Percentiles rank a stretch among this genome's conserved stretches.
Evolutionary conservation across 2,329 filamentous ascomycete genomes (phyloP).

Genomic region (Colletotrichum somersetense): DNA sequence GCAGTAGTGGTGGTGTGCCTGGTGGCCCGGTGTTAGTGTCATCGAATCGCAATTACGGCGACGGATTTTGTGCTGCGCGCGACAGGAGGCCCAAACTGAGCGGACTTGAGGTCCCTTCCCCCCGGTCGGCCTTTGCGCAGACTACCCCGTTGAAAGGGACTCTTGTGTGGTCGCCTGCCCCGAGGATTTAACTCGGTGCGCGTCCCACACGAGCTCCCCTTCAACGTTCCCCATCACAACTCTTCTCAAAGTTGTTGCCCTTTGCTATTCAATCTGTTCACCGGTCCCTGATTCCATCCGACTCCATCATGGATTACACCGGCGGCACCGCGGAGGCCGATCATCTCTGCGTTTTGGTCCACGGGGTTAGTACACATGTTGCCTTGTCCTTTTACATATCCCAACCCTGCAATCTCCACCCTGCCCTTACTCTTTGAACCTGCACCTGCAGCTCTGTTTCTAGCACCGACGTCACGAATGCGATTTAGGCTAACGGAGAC

Average conservation of each 20-base stretch:
- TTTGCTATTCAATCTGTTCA: conserved; percentile 51
- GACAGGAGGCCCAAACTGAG: neutral
- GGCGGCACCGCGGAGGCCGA: conserved; percentile 68
- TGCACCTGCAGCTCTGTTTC: conserved; percentile 9
- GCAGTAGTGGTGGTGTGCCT: neutral
- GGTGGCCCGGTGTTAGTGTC: conserved; percentile 26
- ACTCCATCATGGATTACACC: conserved; percentile 59
- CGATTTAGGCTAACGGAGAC: conserved; percentile 43
- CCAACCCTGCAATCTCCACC: conserved; percentile 20
- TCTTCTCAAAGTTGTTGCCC: conserved; percentile 43
- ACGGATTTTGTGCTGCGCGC: neutral
- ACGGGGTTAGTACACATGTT: conserved; percentile 69
- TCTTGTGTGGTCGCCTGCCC: conserved; percentile 37
- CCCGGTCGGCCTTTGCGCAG: conserved; percentile 34
- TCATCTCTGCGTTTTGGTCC: conserved; percentile 83
- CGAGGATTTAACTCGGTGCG: conserved; percentile 40
- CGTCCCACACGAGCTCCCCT: conserved; percentile 34
- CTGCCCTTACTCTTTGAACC: neutral
- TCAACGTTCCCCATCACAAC: conserved; percentile 12
- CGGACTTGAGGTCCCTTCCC: conserved; percentile 17
- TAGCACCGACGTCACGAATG: conserved; percentile 44
- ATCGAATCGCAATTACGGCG: conserved; percentile 17
- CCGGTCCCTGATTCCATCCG: conserved; percentile 50
- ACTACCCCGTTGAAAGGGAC: conserved; percentile 40
- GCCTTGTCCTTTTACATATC: neutral